Conservation (phyloP, 306 rosid genomes). For the Vigna hirtella region DNA sequence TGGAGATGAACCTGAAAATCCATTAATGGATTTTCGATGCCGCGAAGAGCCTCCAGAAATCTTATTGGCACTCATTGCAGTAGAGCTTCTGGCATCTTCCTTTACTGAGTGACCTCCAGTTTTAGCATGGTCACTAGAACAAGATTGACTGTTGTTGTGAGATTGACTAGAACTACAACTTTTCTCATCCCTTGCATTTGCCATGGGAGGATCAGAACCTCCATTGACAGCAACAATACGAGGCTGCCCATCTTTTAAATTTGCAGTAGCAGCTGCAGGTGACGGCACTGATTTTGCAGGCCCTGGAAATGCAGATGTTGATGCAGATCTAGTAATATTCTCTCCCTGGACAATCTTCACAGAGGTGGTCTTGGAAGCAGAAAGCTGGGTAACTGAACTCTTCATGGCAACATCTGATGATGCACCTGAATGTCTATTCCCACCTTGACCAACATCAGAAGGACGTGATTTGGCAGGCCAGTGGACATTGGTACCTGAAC, state of each 20-base stretch:
- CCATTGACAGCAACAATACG: conserved; percentile 50
- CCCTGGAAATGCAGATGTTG: conserved; percentile 61
- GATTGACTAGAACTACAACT: conserved; percentile 93
- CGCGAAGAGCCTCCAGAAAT: conserved; percentile 71
- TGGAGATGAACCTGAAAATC: conserved; percentile 53
- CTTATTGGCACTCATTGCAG: conserved; percentile 70
- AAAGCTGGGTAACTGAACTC: conserved; percentile 63
- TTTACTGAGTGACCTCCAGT: conserved; percentile 62
- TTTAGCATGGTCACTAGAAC: conserved; percentile 75
- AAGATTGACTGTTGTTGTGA: conserved; percentile 73
- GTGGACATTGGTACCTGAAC: conserved; percentile 60
- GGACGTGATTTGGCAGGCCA: conserved; percentile 62
- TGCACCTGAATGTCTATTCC: conserved; percentile 58
- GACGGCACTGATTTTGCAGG: conserved; percentile 50
- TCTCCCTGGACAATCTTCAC: conserved; percentile 63
- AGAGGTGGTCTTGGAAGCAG: conserved; percentile 63
- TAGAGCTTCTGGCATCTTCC: conserved; percentile 81
- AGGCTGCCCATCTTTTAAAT: conserved; percentile 56
- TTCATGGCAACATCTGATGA: conserved; percentile 70
- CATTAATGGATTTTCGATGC: conserved; percentile 67
- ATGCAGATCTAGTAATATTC: conserved; percentile 55
- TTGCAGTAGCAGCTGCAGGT: conserved; percentile 48
- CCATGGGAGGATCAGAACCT: conserved; percentile 60
- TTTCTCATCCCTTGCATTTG: conserved; percentile 83
- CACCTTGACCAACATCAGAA: conserved; percentile 72